Evolutionary conservation across 495 filamentous ascomycete species (phyloP).

Genomic region (Ramalina intermedia): DNA sequence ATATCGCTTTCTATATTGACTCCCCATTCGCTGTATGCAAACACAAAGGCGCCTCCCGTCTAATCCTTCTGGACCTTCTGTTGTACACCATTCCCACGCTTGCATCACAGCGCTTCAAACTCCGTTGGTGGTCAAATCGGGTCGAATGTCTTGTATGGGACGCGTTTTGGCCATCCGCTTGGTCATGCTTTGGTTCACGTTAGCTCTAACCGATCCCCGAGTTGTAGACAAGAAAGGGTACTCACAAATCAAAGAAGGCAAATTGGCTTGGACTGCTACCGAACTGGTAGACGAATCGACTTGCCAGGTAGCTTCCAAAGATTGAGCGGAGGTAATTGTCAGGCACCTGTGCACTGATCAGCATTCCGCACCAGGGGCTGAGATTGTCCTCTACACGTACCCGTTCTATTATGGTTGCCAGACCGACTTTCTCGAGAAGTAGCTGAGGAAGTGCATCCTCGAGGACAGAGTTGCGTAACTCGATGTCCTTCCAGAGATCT

Average conservation of each 20-base stretch:
- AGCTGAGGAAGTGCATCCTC: slow-evolving; percentile 74
- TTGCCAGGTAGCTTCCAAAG: slow-evolving; percentile 89
- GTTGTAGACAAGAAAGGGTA: slow-evolving; percentile 8
- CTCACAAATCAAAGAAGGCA: slow-evolving; percentile 97
- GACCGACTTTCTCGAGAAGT: slow-evolving; percentile 74
- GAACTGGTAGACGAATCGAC: slow-evolving; percentile 88
- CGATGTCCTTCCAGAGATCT: slow-evolving; percentile 75
- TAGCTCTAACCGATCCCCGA: slow-evolving; percentile 4
- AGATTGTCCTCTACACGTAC: slow-evolving; percentile 27
- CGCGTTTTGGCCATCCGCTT: slow-evolving; percentile 27
- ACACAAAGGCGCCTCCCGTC: too few relatives aligned
- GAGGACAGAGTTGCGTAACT: slow-evolving; percentile 63
- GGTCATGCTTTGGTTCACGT: slow-evolving; percentile 33
- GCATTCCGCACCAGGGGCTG: slow-evolving; percentile 5
- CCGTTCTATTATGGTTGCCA: slow-evolving; percentile 71
- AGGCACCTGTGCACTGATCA: slow-evolving; percentile 46
- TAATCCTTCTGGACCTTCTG: background rate
- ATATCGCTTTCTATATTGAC: too few relatives aligned
- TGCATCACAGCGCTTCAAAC: background rate
- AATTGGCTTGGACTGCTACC: slow-evolving; percentile 90
- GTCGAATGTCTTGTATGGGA: background rate
- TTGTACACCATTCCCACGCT: background rate
- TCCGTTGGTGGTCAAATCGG: background rate
- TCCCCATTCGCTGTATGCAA: too few relatives aligned
- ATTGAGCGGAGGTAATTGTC: slow-evolving; percentile 87